Evolutionary conservation across 306 rosid species (phyloP).

Genomic region (Medicago lupulina): DNA sequence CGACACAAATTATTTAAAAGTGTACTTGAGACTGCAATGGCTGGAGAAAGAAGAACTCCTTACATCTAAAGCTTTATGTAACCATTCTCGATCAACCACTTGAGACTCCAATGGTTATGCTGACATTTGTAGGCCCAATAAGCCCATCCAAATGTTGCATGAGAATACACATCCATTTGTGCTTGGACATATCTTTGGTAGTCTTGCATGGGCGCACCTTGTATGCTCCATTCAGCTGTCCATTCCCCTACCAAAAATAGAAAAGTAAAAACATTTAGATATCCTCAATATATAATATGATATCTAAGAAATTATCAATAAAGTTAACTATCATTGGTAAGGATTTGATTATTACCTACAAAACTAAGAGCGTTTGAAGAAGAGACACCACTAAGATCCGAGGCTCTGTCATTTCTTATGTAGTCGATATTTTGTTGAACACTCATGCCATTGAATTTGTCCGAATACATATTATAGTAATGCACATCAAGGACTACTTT

Average conservation of each 20-base stretch:
- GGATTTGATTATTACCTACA: constrained; percentile 45
- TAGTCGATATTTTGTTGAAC: constrained; percentile 52
- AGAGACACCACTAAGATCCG: constrained; percentile 43
- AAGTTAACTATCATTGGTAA: background rate
- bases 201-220: constrained; percentile 44
- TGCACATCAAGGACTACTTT: constrained; percentile 59
- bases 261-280: background rate
- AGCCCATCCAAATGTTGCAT: constrained; percentile 65
- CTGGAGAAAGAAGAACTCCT: background rate
- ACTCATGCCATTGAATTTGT: constrained; percentile 31
- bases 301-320: too few relatives aligned
- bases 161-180: constrained; percentile 49
- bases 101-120: constrained; percentile 51
- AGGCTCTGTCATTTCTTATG: constrained; percentile 51
- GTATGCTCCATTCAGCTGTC: constrained; percentile 38
- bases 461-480: constrained; percentile 51
- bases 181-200: constrained; percentile 45
- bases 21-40: background rate
- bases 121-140: constrained; percentile 62
- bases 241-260: constrained; percentile 53
- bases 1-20: background rate
- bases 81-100: constrained; percentile 38
- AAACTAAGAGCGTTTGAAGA: constrained; percentile 59
- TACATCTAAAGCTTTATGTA: background rate
- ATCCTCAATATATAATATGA: background rate